phyloP scores from a whole-genome alignment of 2,329 filamentous ascomycete genomes.

The Colletotrichum orchidophilum region DNA sequence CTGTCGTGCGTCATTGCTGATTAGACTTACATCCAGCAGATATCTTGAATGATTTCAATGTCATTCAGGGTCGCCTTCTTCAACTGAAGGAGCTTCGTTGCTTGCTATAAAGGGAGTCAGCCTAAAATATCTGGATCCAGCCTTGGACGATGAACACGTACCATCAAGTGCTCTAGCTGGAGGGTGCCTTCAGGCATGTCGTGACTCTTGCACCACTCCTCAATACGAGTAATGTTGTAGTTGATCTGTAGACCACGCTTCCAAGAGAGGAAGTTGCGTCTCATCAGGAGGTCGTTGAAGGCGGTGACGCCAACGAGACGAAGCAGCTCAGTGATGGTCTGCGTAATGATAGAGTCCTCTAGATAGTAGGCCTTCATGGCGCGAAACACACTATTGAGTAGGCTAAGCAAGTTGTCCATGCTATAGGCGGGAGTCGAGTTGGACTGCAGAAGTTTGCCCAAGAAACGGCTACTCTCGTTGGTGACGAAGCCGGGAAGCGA shows the following conservation, averaged over 20 bases:
- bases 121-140: background rate
- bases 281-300: conserved; percentile 98
- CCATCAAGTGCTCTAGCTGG: conserved; percentile 98
- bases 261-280: conserved; percentile 98
- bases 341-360: conserved; percentile 94
- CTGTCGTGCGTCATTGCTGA: background rate
- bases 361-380: conserved; percentile 99
- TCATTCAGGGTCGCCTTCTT: conserved; percentile 99
- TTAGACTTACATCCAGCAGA: conserved; percentile 94
- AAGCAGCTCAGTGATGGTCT: conserved; percentile 93
- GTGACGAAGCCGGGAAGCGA: conserved; percentile 98
- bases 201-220: conserved; percentile 99
- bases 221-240: conserved; percentile 99
- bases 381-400: conserved; percentile 96
- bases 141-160: conserved; percentile 48
- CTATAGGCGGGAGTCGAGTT: conserved; percentile 95
- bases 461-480: conserved; percentile 97
- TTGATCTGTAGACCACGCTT: conserved; percentile 99
- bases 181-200: conserved; percentile 99
- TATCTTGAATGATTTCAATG: conserved; percentile 99
- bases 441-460: conserved; percentile 92
- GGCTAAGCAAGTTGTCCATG: conserved; percentile 97
- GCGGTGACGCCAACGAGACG: conserved; percentile 95
- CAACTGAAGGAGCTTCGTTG: conserved; percentile 95
- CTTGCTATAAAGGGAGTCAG: conserved; percentile 70